These are phyloP conservation scores for Pythium coloratum DNA, from an alignment of 352 stramenopile species.

Conservation along the genomic window DNA sequence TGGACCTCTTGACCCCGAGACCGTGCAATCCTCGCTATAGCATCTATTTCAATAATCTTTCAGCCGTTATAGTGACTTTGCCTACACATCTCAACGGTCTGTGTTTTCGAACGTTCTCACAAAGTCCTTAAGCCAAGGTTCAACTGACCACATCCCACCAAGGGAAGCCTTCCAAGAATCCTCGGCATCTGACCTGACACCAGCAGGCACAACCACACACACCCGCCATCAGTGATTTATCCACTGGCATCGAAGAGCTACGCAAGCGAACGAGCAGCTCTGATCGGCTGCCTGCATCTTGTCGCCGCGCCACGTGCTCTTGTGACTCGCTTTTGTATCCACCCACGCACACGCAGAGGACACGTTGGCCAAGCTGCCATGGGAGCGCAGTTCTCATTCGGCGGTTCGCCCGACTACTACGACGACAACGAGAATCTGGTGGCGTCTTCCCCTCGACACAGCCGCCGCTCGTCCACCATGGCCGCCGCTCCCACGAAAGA, in stretches of 20 bases:
- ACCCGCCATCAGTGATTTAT: not conserved
- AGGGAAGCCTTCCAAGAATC: not conserved
- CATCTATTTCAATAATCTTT: not conserved
- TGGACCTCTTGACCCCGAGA: not conserved
- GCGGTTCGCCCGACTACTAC: slow-evolving; percentile 24
- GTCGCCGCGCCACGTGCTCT: not conserved
- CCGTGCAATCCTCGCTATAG: not conserved
- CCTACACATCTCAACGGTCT: not conserved
- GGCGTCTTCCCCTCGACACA: not conserved
- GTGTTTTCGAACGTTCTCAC: not conserved
- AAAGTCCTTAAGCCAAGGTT: slow-evolving; percentile 13
- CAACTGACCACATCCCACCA: slow-evolving; percentile 8
- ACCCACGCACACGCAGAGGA: not conserved
- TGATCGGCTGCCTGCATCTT: not conserved
- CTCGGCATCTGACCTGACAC: slow-evolving; percentile 11
- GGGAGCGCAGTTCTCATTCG: slow-evolving; percentile 26
- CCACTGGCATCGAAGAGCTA: slow-evolving; percentile 2
- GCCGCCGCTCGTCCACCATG: slow-evolving; percentile 2
- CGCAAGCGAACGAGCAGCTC: not conserved
- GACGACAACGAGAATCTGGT: slow-evolving; percentile 18
- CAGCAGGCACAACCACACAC: not conserved
- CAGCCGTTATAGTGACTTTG: not conserved
- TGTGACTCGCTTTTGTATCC: not conserved
- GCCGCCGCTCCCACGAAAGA: not conserved
- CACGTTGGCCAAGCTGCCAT: slow-evolving; percentile 2